Conservation (phyloP, 306 rosid species). For the Cucurbita moschata region DNA sequence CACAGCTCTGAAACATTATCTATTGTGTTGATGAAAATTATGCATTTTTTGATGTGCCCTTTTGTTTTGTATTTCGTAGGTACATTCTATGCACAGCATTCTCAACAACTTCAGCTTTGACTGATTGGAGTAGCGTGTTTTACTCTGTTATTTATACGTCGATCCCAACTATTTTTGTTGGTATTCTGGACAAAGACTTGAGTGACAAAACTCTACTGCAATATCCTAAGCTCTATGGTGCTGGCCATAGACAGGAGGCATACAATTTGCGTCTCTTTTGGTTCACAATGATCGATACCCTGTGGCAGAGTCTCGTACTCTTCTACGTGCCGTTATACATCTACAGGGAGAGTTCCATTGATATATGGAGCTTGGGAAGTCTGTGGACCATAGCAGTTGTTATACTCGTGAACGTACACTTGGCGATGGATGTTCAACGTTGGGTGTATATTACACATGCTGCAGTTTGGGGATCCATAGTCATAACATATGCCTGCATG, state of each 20-base stretch:
- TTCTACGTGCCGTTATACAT: constrained; percentile 64
- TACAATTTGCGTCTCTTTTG: constrained; percentile 78
- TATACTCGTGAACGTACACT: constrained; percentile 75
- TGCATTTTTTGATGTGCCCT: neutral
- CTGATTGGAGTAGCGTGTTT: constrained; percentile 97
- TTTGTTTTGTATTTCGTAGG: constrained; percentile 27
- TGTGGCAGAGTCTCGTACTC: constrained; percentile 97
- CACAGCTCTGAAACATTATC: neutral
- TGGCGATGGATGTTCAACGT: constrained; percentile 85
- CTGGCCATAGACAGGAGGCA: constrained; percentile 84
- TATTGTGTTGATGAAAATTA: neutral
- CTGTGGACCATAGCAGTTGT: constrained; percentile 96
- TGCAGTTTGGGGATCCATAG: constrained; percentile 90
- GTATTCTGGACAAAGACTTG: constrained; percentile 81
- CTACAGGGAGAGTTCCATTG: constrained; percentile 71
- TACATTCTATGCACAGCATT: constrained; percentile 75
- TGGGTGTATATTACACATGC: constrained; percentile 69
- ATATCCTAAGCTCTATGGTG: constrained; percentile 70
- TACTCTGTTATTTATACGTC: constrained; percentile 92
- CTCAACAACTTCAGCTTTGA: constrained; percentile 85
- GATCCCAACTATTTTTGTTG: constrained; percentile 84
- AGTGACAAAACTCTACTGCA: constrained; percentile 58
- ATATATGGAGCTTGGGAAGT: constrained; percentile 93
- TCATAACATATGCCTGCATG: constrained; percentile 78
- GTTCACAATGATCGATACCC: constrained; percentile 84